Conservation (phyloP, 768 basidiomycete genomes). For the Russula griseocarnosa region DNA sequence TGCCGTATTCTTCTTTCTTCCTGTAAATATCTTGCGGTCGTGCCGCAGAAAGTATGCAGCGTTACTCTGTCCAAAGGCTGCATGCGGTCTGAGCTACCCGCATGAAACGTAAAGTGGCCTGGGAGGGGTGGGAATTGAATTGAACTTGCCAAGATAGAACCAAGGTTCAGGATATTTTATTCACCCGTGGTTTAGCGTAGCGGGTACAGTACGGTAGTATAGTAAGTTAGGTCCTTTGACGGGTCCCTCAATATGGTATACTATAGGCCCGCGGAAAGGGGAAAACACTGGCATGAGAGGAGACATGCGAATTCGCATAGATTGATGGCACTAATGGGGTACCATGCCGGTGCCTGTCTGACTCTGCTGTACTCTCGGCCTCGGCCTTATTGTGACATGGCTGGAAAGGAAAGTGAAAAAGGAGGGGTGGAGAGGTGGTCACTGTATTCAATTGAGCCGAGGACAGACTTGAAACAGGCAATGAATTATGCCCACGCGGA, state of each 20-base stretch:
- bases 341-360: not conserved
- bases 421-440: not conserved
- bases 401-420: not conserved
- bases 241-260: too few relatives aligned
- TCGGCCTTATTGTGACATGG: not conserved
- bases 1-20: not conserved
- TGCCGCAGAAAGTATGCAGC: not conserved
- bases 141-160: not conserved
- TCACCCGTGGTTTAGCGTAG: not conserved
- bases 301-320: not conserved
- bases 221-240: not conserved
- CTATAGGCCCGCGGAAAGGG: not conserved
- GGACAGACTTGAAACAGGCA: not conserved
- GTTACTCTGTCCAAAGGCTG: not conserved
- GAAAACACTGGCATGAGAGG: too few relatives aligned
- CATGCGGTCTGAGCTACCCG: not conserved
- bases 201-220: not conserved
- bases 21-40: not conserved
- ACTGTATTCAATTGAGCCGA: not conserved
- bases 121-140: not conserved
- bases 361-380: not conserved
- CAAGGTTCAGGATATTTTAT: constrained; percentile 2
- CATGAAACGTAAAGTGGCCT: not conserved
- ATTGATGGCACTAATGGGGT: too few relatives aligned
- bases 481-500: not conserved